Evolutionary conservation across 805 yeast genomes (phyloP), one percentile per base, ranked within the genome.

Genomic region (Candida vaughaniae): DNA sequence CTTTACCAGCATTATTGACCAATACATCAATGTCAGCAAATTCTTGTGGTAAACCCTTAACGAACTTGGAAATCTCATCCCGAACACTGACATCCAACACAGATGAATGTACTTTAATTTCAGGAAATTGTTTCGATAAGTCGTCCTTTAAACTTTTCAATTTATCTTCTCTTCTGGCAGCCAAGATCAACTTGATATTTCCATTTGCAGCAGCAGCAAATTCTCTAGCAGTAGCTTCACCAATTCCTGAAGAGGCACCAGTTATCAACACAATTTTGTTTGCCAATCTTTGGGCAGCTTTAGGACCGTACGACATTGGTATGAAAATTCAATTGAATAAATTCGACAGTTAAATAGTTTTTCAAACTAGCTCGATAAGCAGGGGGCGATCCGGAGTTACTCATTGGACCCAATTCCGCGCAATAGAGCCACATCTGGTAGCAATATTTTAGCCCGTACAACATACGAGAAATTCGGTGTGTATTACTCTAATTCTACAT

Each of bases 161-260:
- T 32, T 55, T 49, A 22, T 55, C 60, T 35, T 53, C 56, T 47
- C 71, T 55, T 46, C 71, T 57, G 7, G 71, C 71, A 5, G 69
- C 59, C 42, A 65, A 54, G 23, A 65, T 53, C 39, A 65, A 54
- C 43, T 49, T 60, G 41, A 64, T 54, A 23, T 61, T 48, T 14
- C 71, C 71, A 37, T 62, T 55, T 26, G 69, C 55, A 15, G 69
- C 68, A 6, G 53, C 41, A 3, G 71, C 71, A 47, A 65, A 63
- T 38, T 62, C 68, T 36, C 49, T 53, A 5, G 68, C 69, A 3
- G 67, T 60, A 19, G 71, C 69, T 29, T 56, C 64, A n/a, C 71
- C 71, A 39, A 65, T 65, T n/a, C 71, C 71, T 3, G 67, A 55
- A 9, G 66, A 59, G 11, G 70, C 71, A 4, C 71, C 71, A 6